Evolutionary conservation across 352 stramenopile genomes (phyloP), one percentile per base, ranked within the genome.

Genomic region (Pythium sukuiense): DNA sequence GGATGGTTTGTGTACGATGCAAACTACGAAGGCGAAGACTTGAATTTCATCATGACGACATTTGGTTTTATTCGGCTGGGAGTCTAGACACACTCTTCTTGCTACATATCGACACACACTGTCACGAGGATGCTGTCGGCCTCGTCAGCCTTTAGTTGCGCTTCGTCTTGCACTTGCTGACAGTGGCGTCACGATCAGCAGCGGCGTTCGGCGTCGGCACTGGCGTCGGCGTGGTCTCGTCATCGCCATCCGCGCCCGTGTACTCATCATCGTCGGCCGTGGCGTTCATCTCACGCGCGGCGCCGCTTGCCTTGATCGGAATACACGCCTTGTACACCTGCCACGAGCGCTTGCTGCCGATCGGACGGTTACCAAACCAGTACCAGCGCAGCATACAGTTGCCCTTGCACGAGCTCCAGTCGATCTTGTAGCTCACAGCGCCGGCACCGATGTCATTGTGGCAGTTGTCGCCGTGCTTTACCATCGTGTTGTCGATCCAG

Each of bases 261-360:
- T 50, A 50, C n/a, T 50, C 43, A n/a, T 50, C 43, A 2, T 50
- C 43, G 2, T 50, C 43, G 14, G 29, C 43, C 43, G 43, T 50
- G 43, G 9, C 43, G 43, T 50, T 50, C 18, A 50, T 50, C 43
- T 50, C 18, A 26, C 24, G 18, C 16, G 39, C 52, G 26, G 24
- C 54, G 13, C 61, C 43, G 32, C 11, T 59, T 33, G 26, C 53
- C 18, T 37, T 32, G 20, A 68, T 54, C 24, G 59, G 69, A 29
- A 87, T 69, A 32, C 79, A 85, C 2, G 74, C 72, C 74, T 87
- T 85, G 70, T 87, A 87, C 12, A 87, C 56, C 66, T 87, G 76
- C 78, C 78, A 87, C 64, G 76, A 87, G 65, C 80, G 82, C 55
- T 60, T 71, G 43, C 50, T 61, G 52, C 43, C 43, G 20, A 78